Conservation (phyloP, 2,329 filamentous ascomycete genomes). For the Hymenoscyphus salicellus region DNA sequence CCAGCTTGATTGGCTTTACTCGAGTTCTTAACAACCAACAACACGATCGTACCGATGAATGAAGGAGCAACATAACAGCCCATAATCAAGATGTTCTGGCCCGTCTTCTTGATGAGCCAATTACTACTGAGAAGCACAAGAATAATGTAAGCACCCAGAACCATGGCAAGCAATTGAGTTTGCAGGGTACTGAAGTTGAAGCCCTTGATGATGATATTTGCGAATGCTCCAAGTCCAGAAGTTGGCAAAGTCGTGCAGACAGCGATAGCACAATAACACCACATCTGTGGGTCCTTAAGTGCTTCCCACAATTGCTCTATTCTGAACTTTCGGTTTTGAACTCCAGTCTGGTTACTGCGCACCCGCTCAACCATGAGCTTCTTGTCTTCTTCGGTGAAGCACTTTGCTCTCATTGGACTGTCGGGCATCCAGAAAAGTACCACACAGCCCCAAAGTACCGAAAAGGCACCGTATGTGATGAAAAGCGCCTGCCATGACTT, state of each 20-base stretch:
- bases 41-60: constrained; percentile 67
- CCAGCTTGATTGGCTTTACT: constrained; percentile 59
- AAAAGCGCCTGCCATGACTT: constrained; percentile 61
- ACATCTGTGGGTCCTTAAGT: constrained; percentile 62
- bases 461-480: constrained; percentile 46
- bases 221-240: constrained; percentile 68
- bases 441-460: constrained; percentile 42
- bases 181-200: constrained; percentile 64
- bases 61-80: constrained; percentile 63
- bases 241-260: constrained; percentile 73
- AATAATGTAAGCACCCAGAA: constrained; percentile 71
- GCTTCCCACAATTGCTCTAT: constrained; percentile 50
- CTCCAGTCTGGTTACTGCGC: constrained; percentile 56
- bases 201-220: constrained; percentile 70
- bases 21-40: constrained; percentile 64
- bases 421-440: constrained; percentile 36
- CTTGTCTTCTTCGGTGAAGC: constrained; percentile 24
- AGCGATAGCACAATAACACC: constrained; percentile 28
- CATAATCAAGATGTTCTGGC: constrained; percentile 69
- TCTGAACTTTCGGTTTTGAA: constrained; percentile 51
- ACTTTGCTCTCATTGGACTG: constrained; percentile 24
- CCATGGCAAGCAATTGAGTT: constrained; percentile 73
- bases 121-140: constrained; percentile 63
- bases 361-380: constrained; percentile 48
- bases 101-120: constrained; percentile 64